Evolutionary conservation across 2,329 filamentous ascomycete genomes (phyloP).

Genomic region (Epichloe hybrida): DNA sequence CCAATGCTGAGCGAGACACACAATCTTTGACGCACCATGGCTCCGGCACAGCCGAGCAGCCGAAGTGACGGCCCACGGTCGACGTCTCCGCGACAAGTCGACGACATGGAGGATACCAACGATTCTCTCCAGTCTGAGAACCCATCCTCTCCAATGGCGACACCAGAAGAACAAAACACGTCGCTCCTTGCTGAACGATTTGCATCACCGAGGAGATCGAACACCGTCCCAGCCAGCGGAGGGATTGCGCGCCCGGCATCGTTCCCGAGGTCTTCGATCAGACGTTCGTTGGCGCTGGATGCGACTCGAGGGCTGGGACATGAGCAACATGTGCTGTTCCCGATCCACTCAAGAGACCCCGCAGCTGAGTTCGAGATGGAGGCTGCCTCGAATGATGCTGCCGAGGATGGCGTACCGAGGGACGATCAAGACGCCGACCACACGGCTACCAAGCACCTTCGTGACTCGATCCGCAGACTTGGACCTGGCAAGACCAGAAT

Average conservation of each 20-base stretch:
- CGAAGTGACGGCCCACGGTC: conserved; percentile 4
- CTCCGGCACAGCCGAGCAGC: conserved; percentile 8
- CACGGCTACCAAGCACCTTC: not conserved
- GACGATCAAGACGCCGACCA: not conserved
- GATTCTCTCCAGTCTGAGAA: not conserved
- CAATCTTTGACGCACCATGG: conserved; percentile 12
- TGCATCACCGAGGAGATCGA: conserved; percentile 4
- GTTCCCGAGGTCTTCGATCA: conserved; percentile 2
- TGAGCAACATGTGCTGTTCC: conserved; percentile 11
- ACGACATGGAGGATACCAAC: conserved; percentile 4
- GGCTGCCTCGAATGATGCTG: not conserved
- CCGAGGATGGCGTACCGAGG: not conserved
- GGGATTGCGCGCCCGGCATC: not conserved
- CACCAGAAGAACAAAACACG: not conserved
- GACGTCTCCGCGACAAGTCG: conserved; percentile 6
- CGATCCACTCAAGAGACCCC: conserved; percentile 11
- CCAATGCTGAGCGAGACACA: conserved; percentile 14
- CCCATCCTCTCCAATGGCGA: not conserved
- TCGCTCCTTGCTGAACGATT: not conserved
- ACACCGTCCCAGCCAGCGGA: conserved; percentile 3
- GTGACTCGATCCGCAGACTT: conserved; percentile 4
- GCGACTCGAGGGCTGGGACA: not conserved
- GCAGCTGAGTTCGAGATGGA: conserved; percentile 1
- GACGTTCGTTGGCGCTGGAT: conserved; percentile 5
- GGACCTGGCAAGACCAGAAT: conserved; percentile 1